Conservation (phyloP, 1,139 yeast species). For the Saccharomyces hybrid region DNA sequence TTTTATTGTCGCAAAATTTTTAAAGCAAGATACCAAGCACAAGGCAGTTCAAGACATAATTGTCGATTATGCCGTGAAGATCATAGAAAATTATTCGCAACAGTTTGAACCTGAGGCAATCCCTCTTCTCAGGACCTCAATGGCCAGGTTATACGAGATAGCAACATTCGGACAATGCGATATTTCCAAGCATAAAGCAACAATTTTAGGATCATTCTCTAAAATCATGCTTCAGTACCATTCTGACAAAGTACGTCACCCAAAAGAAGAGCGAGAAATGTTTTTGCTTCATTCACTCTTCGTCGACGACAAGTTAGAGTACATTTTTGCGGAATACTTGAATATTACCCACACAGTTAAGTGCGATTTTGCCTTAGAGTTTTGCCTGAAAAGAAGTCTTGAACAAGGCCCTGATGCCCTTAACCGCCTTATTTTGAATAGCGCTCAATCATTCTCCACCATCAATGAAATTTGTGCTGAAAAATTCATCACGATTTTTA, state of each 20-base stretch:
- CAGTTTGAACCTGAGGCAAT: not conserved
- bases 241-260: not conserved
- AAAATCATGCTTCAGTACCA: not conserved
- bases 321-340: not conserved
- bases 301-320: not conserved
- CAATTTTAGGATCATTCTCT: not conserved
- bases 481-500: slow-evolving; percentile 20
- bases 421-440: slow-evolving; percentile 6
- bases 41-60: not conserved
- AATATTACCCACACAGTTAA: not conserved
- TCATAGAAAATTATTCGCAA: not conserved
- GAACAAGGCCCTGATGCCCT: slow-evolving; percentile 15
- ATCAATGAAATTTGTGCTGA: not conserved
- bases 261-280: not conserved
- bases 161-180: not conserved
- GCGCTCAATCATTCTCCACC: not conserved
- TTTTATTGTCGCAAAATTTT: not conserved
- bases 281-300: not conserved
- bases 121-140: not conserved
- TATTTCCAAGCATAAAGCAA: not conserved
- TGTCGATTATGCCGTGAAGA: not conserved
- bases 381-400: slow-evolving; percentile 1
- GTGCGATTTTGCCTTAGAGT: not conserved
- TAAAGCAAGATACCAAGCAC: not conserved
- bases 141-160: not conserved